Conservation (phyloP, 2,329 filamentous ascomycete genomes). For the Pyricularia pennisetigena region DNA sequence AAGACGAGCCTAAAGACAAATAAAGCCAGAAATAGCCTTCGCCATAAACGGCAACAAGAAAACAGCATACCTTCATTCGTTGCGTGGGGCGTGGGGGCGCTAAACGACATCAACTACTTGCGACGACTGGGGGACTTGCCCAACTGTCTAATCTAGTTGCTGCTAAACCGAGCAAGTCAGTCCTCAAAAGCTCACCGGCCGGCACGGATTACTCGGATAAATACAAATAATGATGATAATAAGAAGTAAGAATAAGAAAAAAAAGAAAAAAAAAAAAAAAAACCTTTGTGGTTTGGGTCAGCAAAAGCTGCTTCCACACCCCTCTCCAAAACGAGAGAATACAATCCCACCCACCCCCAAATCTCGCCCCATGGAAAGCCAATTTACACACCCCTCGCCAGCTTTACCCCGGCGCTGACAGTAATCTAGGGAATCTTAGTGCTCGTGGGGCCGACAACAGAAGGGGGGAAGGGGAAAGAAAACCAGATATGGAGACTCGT, state of each 20-base stretch:
- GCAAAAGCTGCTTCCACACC: background rate
- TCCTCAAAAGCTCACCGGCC: no score
- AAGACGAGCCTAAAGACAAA: background rate
- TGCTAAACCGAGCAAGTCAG: no score
- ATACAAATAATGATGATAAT: background rate
- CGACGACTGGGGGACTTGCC: background rate
- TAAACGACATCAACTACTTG: background rate
- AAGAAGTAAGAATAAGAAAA: background rate
- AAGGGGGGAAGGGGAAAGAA: no score
- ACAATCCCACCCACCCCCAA: background rate
- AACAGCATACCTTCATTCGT: background rate
- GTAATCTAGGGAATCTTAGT: background rate
- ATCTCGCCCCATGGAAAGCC: background rate
- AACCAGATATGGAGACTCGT: background rate
- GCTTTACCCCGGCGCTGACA: background rate
- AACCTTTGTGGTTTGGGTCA: background rate
- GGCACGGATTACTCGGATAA: no score
- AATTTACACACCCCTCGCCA: background rate
- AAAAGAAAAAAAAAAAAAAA: slow-evolving; percentile 1
- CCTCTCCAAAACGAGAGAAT: background rate
- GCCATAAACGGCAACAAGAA: background rate
- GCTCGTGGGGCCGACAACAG: background rate
- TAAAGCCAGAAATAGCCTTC: background rate
- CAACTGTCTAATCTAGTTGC: no score
- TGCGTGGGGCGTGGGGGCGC: background rate